phyloP scores from a whole-genome alignment of 495 filamentous ascomycete species.

The Hypoxylon crocopeplum region DNA sequence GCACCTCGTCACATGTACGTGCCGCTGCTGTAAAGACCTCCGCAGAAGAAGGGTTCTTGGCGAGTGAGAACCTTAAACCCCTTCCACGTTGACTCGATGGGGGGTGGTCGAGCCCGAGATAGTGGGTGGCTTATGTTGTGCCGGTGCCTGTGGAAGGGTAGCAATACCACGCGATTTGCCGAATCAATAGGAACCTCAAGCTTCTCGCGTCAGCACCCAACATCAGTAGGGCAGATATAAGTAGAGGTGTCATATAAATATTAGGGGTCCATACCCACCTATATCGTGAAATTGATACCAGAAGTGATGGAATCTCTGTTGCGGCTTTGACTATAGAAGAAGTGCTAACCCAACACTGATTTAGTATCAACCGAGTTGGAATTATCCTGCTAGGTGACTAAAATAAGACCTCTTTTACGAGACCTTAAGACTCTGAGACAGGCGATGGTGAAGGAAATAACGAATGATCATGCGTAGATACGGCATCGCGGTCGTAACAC shows the following conservation, averaged over 20 bases:
- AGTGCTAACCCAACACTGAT: too few relatives aligned
- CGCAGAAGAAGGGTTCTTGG: constrained; percentile 31
- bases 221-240: constrained; percentile 9
- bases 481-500: neutral
- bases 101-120: constrained; percentile 28
- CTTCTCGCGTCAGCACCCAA: constrained; percentile 41
- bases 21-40: constrained; percentile 34
- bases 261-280: too few relatives aligned
- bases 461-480: constrained; percentile 4
- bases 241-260: constrained; percentile 11
- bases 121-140: constrained; percentile 37
- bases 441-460: too few relatives aligned
- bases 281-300: too few relatives aligned
- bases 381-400: too few relatives aligned
- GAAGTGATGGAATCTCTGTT: too few relatives aligned
- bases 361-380: too few relatives aligned
- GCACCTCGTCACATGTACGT: constrained; percentile 30
- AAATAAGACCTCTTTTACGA: too few relatives aligned
- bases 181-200: constrained; percentile 25
- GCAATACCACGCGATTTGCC: constrained; percentile 34
- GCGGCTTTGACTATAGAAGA: too few relatives aligned
- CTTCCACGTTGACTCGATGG: constrained; percentile 29
- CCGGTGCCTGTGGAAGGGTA: constrained; percentile 30
- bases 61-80: constrained; percentile 38
- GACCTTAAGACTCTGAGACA: too few relatives aligned